phyloP scores from a whole-genome alignment of 768 basidiomycete genomes.

The Lactifluus rugatus region DNA sequence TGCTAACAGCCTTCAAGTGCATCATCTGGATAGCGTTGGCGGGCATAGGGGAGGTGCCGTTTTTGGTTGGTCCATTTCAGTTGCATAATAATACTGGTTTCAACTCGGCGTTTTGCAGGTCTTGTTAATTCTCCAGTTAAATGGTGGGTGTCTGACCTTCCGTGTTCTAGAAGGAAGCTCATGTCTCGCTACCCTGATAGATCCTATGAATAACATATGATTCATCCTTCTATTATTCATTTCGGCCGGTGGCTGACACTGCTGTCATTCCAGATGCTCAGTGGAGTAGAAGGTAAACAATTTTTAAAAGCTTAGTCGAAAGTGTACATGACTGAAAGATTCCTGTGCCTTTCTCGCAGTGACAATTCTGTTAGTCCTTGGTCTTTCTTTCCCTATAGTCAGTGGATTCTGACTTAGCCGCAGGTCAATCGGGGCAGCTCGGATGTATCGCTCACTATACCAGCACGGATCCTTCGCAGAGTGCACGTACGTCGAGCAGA shows the following conservation, averaged over 20 bases:
- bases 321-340: not conserved
- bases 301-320: not conserved
- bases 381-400: not conserved
- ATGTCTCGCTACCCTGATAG: not conserved
- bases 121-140: not conserved
- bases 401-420: not conserved
- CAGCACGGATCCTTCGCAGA: not conserved
- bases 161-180: not conserved
- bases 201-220: not conserved
- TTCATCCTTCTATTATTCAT: not conserved
- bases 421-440: not conserved
- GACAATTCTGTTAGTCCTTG: not conserved
- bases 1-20: not conserved
- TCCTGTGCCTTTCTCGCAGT: not conserved
- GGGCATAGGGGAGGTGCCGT: not conserved
- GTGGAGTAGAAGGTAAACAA: not conserved
- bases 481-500: not conserved
- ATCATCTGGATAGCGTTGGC: not conserved
- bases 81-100: not conserved
- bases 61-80: not conserved
- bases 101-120: not conserved
- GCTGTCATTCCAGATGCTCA: not conserved
- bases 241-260: not conserved
- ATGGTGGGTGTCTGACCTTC: not conserved
- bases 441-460: not conserved